Percentiles rank a stretch among this genome's conserved stretches.
Evolutionary conservation across 495 filamentous ascomycete genomes (phyloP).

Genomic region (Penicillium diatomitis): DNA sequence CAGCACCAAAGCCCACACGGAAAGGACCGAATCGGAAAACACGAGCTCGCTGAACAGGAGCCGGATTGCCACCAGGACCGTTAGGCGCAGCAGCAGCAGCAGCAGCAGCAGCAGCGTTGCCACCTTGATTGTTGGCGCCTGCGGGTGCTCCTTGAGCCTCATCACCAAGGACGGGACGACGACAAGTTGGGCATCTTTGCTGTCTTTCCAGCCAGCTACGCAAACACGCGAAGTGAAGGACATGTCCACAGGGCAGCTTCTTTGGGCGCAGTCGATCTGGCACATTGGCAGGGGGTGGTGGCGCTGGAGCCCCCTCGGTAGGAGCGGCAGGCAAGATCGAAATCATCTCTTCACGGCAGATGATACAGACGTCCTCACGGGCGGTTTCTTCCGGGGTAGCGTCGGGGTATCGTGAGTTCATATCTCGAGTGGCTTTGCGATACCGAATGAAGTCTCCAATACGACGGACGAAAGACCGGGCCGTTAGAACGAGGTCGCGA

Average conservation of each 20-base stretch:
- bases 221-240: conserved; percentile 87
- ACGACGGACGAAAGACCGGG: conserved; percentile 79
- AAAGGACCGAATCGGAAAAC: conserved; percentile 50
- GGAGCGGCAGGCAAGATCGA: conserved; percentile 44
- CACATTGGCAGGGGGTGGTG: conserved; percentile 15
- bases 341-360: conserved; percentile 93
- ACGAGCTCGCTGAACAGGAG: conserved; percentile 27
- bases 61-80: conserved; percentile 16
- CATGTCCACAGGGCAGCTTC: conserved; percentile 92
- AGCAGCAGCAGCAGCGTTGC: conserved; percentile 16
- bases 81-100: no score
- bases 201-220: conserved; percentile 97
- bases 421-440: conserved; percentile 78
- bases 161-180: conserved; percentile 56
- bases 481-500: conserved; percentile 86
- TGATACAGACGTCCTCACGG: conserved; percentile 90
- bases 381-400: conserved; percentile 78
- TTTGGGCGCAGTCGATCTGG: conserved; percentile 85
- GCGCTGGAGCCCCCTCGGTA: conserved; percentile 18
- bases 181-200: conserved; percentile 93
- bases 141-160: conserved; percentile 20
- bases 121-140: conserved; percentile 17
- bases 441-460: conserved; percentile 83
- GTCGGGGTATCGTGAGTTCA: conserved; percentile 87
- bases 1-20: conserved; percentile 49